These are phyloP conservation scores for Talaromyces thailandensis DNA, from an alignment of 495 filamentous ascomycete genomes.

Conservation along the genomic window DNA sequence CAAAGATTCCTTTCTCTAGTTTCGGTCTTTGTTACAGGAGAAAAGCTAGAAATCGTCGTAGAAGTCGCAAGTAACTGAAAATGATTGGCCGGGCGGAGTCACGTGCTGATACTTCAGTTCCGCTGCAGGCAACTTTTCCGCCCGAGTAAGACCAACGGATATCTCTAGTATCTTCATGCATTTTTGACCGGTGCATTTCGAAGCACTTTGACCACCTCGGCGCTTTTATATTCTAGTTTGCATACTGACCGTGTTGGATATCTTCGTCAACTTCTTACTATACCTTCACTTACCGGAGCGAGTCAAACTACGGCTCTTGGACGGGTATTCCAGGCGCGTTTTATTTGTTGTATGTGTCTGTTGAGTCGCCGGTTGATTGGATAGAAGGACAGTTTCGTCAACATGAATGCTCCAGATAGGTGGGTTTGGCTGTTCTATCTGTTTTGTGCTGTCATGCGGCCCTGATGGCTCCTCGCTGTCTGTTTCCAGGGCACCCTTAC, in stretches of 20 bases:
- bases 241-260: neutral
- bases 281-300: neutral
- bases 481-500: neutral
- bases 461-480: neutral
- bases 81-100: neutral
- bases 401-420: constrained; percentile 70
- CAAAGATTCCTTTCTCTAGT: neutral
- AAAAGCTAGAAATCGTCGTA: neutral
- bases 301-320: neutral
- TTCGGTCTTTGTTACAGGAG: neutral
- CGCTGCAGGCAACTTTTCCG: neutral
- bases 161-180: neutral
- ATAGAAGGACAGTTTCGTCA: neutral
- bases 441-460: constrained; percentile 1
- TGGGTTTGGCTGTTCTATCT: constrained; percentile 15
- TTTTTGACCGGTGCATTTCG: neutral
- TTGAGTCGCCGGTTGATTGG: neutral
- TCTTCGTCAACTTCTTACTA: neutral
- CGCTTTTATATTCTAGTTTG: neutral
- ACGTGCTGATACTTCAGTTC: neutral
- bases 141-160: neutral
- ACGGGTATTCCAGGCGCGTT: neutral
- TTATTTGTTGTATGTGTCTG: neutral
- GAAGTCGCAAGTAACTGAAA: neutral
- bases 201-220: neutral